Percentiles rank a stretch among this genome's conserved stretches.
These are phyloP conservation scores for Hirsutella minnesotensis DNA, from an alignment of 2,329 filamentous ascomycete genomes.

Conservation along the genomic window DNA sequence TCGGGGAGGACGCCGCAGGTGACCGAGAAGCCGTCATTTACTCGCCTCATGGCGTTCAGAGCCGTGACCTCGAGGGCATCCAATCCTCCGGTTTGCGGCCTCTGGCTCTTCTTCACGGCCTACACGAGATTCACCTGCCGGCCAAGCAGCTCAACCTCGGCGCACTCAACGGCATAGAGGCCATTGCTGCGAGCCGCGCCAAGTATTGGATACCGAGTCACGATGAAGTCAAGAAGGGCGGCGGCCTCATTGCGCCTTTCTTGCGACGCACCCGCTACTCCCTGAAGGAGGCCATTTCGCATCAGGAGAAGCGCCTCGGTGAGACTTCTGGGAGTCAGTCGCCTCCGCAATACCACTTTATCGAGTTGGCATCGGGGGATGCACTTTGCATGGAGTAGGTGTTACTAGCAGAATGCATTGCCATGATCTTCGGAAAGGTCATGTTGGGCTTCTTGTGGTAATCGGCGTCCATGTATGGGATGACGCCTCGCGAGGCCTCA, in stretches of 20 bases:
- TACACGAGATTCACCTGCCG: conserved; percentile 46
- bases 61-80: conserved; percentile 31
- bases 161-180: conserved; percentile 46
- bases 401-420: too few species aligned
- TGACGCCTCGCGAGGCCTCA: too few species aligned
- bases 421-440: too few species aligned
- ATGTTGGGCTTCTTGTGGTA: too few species aligned
- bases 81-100: conserved; percentile 29
- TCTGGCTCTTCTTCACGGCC: conserved; percentile 50
- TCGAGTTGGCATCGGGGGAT: conserved; percentile 44
- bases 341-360: conserved; percentile 32
- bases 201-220: conserved; percentile 56
- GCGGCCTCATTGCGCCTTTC: conserved; percentile 42
- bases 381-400: conserved; percentile 35
- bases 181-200: conserved; percentile 37
- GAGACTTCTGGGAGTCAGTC: conserved; percentile 7
- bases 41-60: conserved; percentile 49
- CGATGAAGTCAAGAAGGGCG: conserved; percentile 49
- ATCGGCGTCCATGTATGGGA: too few species aligned
- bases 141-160: conserved; percentile 51
- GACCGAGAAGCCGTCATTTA: conserved; percentile 46
- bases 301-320: conserved; percentile 17
- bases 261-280: conserved; percentile 31
- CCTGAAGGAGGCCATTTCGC: conserved; percentile 27
- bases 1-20: conserved; percentile 2